phyloP scores from a whole-genome alignment of 768 basidiomycete genomes.

The Xanthoconium purpureum region DNA sequence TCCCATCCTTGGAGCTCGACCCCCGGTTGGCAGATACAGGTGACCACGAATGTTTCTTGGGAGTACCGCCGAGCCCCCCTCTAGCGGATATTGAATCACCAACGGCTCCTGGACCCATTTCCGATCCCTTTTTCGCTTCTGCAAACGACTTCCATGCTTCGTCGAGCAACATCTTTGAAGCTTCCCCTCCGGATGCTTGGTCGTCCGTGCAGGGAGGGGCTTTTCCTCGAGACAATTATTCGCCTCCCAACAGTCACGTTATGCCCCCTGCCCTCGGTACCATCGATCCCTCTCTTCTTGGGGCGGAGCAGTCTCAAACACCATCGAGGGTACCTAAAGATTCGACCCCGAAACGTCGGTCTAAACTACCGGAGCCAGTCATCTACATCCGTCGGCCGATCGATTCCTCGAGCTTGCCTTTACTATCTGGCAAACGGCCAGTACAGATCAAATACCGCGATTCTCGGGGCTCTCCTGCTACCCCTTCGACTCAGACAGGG shows the following conservation, averaged over 20 bases:
- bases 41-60: conserved; percentile 23
- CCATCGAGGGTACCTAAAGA: background rate
- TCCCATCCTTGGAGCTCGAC: conserved; percentile 8
- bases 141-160: conserved; percentile 1
- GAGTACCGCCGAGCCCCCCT: conserved; percentile 27
- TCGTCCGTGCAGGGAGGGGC: conserved; percentile 2
- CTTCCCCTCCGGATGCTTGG: conserved; percentile 3
- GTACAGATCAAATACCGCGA: conserved; percentile 33
- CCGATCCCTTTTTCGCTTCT: background rate
- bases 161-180: conserved; percentile 2
- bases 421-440: conserved; percentile 19
- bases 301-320: conserved; percentile 6
- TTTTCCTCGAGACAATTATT: background rate
- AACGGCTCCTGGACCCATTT: background rate
- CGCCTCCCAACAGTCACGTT: background rate
- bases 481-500: background rate
- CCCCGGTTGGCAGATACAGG: conserved; percentile 2
- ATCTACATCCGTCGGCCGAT: conserved; percentile 31
- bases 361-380: conserved; percentile 24
- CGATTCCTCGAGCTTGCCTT: conserved; percentile 19
- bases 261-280: conserved; percentile 11
- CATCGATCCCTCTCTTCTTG: conserved; percentile 33
- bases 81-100: background rate
- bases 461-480: background rate
- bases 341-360: conserved; percentile 4